phyloP scores from a whole-genome alignment of 129 eudicot genomes.

The Escallonia rubra region DNA sequence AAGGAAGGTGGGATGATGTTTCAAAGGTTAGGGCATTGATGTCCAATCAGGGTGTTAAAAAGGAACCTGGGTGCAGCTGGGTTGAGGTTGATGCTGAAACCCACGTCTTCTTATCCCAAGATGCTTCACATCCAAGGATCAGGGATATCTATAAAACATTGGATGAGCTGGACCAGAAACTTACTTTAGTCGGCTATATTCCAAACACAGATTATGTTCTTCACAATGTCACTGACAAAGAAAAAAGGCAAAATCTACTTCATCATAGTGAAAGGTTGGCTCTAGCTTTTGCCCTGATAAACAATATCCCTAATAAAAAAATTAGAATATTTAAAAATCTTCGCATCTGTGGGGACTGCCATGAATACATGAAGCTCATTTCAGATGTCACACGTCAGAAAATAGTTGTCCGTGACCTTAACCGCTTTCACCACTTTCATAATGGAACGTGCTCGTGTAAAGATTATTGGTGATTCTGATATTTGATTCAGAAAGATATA shows the following conservation, averaged over 20 bases:
- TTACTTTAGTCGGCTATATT: constrained; percentile 23
- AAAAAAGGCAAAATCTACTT: constrained; percentile 27
- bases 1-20: constrained; percentile 43
- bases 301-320: constrained; percentile 23
- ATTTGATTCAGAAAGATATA: neutral
- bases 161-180: constrained; percentile 18
- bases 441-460: constrained; percentile 34
- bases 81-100: constrained; percentile 31
- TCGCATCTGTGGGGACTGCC: constrained; percentile 40
- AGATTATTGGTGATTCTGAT: constrained; percentile 40
- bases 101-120: constrained; percentile 36
- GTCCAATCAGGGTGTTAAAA: constrained; percentile 31
- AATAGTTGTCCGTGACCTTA: constrained; percentile 35
- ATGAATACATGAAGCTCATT: constrained; percentile 34
- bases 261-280: constrained; percentile 45
- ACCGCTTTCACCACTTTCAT: constrained; percentile 29
- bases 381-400: constrained; percentile 22
- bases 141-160: constrained; percentile 32
- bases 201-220: constrained; percentile 34
- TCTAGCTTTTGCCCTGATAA: constrained; percentile 32
- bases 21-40: constrained; percentile 28
- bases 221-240: constrained; percentile 28
- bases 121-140: constrained; percentile 26
- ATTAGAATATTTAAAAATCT: constrained; percentile 39
- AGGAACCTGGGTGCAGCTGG: constrained; percentile 49